These are phyloP conservation scores for Mycoemilia scoparia DNA, from an alignment of 192 early-diverging fungal genomes.

Conservation along the genomic window DNA sequence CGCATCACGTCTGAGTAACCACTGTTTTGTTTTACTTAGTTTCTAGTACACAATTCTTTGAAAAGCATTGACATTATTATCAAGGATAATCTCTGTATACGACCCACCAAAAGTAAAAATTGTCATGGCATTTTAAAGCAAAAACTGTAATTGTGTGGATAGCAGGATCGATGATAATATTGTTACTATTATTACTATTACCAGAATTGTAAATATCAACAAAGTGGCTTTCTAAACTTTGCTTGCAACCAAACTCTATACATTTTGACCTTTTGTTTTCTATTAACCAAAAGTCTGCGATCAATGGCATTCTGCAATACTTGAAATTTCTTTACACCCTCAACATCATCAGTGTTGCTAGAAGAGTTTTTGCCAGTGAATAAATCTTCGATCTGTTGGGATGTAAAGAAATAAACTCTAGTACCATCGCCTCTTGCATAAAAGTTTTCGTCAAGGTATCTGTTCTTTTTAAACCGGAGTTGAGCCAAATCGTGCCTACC, in stretches of 20 bases:
- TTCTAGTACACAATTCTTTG: too few species aligned
- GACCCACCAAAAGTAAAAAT: too few species aligned
- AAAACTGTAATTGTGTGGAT: too few species aligned
- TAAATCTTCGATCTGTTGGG: constrained; percentile 23
- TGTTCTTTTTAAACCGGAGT: constrained; percentile 53
- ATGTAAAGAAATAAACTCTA: constrained; percentile 59
- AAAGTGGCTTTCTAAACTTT: constrained; percentile 67
- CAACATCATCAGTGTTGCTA: constrained; percentile 34
- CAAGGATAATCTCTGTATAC: too few species aligned
- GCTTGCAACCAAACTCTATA: constrained; percentile 94
- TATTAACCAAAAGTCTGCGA: constrained; percentile 80
- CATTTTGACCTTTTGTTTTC: constrained; percentile 85
- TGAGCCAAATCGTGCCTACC: constrained; percentile 69
- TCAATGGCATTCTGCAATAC: constrained; percentile 86
- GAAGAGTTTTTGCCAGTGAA: constrained; percentile 13
- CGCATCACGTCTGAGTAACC: too few species aligned
- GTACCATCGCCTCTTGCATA: constrained; percentile 72
- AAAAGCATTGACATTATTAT: too few species aligned
- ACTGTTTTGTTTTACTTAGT: too few species aligned
- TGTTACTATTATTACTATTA: constrained; percentile 1
- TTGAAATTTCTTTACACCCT: constrained; percentile 38
- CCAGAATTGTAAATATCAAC: constrained; percentile 2
- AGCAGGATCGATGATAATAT: too few species aligned
- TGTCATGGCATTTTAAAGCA: too few species aligned
- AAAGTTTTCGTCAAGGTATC: constrained; percentile 55